Evolutionary conservation across 2,329 filamentous ascomycete species (phyloP).

Genomic region (Emericellopsis atlantica): DNA sequence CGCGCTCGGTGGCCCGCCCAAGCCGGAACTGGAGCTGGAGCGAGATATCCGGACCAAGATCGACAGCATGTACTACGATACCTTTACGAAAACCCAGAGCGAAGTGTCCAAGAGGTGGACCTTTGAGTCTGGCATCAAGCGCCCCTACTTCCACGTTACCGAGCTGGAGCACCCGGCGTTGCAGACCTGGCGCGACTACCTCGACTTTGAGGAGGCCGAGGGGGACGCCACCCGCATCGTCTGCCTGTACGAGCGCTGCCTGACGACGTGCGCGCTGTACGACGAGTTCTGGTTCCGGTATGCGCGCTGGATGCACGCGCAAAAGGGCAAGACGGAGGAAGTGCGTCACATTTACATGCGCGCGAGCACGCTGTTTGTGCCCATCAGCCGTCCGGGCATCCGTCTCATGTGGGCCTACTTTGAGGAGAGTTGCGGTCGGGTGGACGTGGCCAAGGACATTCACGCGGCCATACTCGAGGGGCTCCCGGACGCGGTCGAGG

Average conservation of each 20-base stretch:
- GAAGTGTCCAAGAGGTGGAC: constrained; percentile 92
- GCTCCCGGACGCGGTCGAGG: constrained; percentile 74
- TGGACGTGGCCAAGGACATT: constrained; percentile 72
- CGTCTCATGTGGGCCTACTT: constrained; percentile 89
- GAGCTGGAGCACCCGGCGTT: constrained; percentile 80
- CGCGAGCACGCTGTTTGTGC: constrained; percentile 74
- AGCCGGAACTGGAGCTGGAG: constrained; percentile 68
- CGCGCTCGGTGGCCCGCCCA: constrained; percentile 36
- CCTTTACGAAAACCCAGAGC: constrained; percentile 68
- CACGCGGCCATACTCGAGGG: constrained; percentile 67
- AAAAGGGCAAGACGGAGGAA: constrained; percentile 74
- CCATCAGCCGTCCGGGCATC: constrained; percentile 71
- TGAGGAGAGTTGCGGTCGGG: constrained; percentile 71
- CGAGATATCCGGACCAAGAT: constrained; percentile 69
- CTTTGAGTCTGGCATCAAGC: constrained; percentile 87
- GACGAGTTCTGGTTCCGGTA: constrained; percentile 99
- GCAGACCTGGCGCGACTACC: constrained; percentile 86
- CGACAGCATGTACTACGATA: constrained; percentile 67
- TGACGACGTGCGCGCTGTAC: constrained; percentile 88
- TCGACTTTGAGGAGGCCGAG: constrained; percentile 88
- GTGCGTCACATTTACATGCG: constrained; percentile 85
- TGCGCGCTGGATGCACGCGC: constrained; percentile 80
- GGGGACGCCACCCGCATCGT: constrained; percentile 62
- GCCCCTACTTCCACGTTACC: constrained; percentile 93
- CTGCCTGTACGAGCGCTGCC: constrained; percentile 85